These are phyloP conservation scores for Pichia pseudocactophila DNA, from an alignment of 805 yeast genomes.

Conservation along the genomic window DNA sequence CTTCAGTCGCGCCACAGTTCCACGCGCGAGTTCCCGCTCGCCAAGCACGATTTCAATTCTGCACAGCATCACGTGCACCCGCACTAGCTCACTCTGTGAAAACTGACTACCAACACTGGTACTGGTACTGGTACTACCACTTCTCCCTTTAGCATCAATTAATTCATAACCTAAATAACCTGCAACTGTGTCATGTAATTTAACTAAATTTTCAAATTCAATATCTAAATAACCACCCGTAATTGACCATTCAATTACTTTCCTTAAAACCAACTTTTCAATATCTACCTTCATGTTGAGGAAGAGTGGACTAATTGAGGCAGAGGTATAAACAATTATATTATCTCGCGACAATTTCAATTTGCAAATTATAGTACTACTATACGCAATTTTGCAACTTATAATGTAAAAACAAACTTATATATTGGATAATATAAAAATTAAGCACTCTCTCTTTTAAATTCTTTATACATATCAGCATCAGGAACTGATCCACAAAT, in stretches of 20 bases:
- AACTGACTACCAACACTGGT: not conserved
- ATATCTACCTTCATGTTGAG: no score
- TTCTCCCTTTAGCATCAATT: not conserved
- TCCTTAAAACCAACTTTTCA: not conserved
- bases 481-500: constrained; percentile 90
- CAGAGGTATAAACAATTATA: no score
- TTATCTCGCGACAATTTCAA: no score
- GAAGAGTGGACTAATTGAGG: no score
- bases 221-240: constrained; percentile 3
- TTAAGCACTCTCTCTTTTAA: constrained; percentile 56
- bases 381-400: no score
- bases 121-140: not conserved
- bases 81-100: not conserved
- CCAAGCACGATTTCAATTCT: constrained; percentile 9
- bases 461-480: constrained; percentile 90
- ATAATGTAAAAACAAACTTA: no score
- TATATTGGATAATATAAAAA: no score
- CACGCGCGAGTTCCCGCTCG: constrained; percentile 9
- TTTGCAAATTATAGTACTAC: no score
- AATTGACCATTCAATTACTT: constrained; percentile 1
- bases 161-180: constrained; percentile 2
- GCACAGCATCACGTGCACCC: constrained; percentile 9
- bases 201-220: not conserved
- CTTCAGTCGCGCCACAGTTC: constrained; percentile 9
- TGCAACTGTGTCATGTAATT: constrained; percentile 1